Percentiles rank a stretch among this genome's conserved stretches.
Evolutionary conservation across 2,329 filamentous ascomycete species (phyloP).

Genomic region (Fusarium pininemorale): DNA sequence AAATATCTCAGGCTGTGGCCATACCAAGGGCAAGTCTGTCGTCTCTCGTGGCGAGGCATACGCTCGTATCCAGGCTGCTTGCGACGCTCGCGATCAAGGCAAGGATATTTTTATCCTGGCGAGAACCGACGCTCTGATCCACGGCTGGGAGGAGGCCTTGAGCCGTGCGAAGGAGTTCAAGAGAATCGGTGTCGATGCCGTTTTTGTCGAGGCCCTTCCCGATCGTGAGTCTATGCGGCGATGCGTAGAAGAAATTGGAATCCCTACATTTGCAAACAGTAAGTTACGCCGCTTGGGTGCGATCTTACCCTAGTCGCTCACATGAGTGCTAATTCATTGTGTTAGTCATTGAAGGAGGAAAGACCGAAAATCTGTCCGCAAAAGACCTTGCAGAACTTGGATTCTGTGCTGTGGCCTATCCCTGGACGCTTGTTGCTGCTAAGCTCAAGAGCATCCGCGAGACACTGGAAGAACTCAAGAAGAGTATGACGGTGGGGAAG

Average conservation of each 20-base stretch:
- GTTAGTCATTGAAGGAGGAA: conserved; percentile 46
- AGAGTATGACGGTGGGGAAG: conserved; percentile 50
- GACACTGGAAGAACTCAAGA: conserved; percentile 51
- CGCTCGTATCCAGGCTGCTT: conserved; percentile 55
- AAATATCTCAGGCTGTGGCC: conserved; percentile 38
- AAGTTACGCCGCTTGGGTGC: background rate
- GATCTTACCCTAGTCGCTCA: background rate
- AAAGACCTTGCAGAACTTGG: conserved; percentile 49
- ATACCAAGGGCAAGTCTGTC: conserved; percentile 57
- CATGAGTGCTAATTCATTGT: background rate
- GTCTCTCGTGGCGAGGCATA: conserved; percentile 56
- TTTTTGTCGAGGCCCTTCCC: conserved; percentile 55
- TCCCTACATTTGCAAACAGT: conserved; percentile 53
- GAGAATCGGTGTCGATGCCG: conserved; percentile 53
- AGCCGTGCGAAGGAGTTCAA: conserved; percentile 52
- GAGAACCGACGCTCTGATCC: conserved; percentile 53
- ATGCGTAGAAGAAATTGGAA: conserved; percentile 47
- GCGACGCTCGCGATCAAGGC: conserved; percentile 55
- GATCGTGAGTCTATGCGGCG: conserved; percentile 54
- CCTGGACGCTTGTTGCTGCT: conserved; percentile 55
- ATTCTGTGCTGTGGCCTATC: conserved; percentile 54
- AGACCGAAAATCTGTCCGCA: conserved; percentile 48
- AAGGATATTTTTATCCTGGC: conserved; percentile 57
- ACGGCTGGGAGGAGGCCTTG: conserved; percentile 56
- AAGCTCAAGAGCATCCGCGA: conserved; percentile 53